Base-by-base conservation (phyloP, 1,284 basidiomycete species). In the Lignosus rhinocerotis region DNA sequence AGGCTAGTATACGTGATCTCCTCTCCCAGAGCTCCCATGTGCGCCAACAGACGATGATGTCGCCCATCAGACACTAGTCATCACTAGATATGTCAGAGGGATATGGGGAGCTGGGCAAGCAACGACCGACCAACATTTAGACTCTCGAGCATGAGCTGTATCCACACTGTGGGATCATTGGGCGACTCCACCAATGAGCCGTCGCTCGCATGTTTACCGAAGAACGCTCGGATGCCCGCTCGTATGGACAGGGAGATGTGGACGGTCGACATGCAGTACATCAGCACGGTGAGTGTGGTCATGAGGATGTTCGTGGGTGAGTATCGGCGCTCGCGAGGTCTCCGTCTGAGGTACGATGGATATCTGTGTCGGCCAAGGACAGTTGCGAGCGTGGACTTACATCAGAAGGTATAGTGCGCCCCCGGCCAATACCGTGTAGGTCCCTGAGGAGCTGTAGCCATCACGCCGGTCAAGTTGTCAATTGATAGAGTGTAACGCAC, bases 341-440 rank as follows among this genome's bases (percentile, higher is more conserved):
- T 38, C 17, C 48, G 33, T 9, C 48, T 25, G 16, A 17, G 19
- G 11, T 8, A 11, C 2, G 8, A 11, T 7, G 6, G 17, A 6
- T 12, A 38, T 11, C 2, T 14, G n/a, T 10, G 14, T 8, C 4
- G 17, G 21, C 32, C 0, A 5, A 11, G 6, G 6, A 5, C 10
- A 3, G 32, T 10, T 36, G 9, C 8, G 4, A 5, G 42, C 17
- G 16, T 10, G 3, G 8, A 51, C 56, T 34, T 33, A 58, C 56
- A 58, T 34, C 3, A 54, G 30, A 9, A 58, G 56, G 30, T 53
- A 53, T 16, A 58, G 11, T 11, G 56, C 51, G 4, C 46, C 48
- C 17, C 46, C 38, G 34, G 39, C 30, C 32, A 58, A 32, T 12
- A 49, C 48, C 6, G 52, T 58, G 41, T 44, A 54, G n/a, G 45